Conservation (phyloP, 2,329 filamentous ascomycete species). For the Penicillium crustosum region DNA sequence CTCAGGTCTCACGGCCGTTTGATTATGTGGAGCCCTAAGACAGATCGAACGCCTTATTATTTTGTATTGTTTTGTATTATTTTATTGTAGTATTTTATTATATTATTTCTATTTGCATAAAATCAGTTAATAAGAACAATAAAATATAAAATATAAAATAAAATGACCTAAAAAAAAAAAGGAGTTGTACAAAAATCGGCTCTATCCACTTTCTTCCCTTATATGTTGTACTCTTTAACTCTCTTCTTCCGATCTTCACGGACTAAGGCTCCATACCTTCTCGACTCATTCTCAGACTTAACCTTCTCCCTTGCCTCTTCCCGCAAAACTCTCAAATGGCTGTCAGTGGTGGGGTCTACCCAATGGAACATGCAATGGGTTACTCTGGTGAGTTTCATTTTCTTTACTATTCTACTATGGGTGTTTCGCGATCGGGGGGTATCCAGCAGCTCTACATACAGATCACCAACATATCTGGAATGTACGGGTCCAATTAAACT, state of each 20-base stretch:
- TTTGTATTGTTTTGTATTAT: too few relatives aligned
- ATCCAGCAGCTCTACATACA: background rate
- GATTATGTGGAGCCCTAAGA: background rate
- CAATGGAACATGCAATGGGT: slow-evolving; percentile 27
- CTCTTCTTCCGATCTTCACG: background rate
- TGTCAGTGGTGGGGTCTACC: slow-evolving; percentile 29
- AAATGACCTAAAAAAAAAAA: background rate
- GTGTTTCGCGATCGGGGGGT: background rate
- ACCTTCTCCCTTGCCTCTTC: slow-evolving; percentile 22
- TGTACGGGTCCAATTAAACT: background rate
- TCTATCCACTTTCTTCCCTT: background rate
- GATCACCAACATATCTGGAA: background rate
- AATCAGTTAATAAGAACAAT: background rate
- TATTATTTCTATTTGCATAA: background rate
- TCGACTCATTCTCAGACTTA: background rate
- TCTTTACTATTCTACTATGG: too few relatives aligned
- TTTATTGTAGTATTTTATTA: too few relatives aligned
- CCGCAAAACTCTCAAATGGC: slow-evolving; percentile 22
- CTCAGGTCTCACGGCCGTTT: background rate
- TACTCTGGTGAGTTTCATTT: slow-evolving; percentile 19
- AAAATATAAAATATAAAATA: background rate
- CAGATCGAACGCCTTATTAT: slow-evolving; percentile 4
- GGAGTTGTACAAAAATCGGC: background rate
- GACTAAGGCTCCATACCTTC: background rate
- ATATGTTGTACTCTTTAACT: too few relatives aligned